Evolutionary conservation across 2,329 filamentous ascomycete genomes (phyloP), one percentile per base, ranked within the genome.

Genomic region (Neofusicoccum cordaticola): DNA sequence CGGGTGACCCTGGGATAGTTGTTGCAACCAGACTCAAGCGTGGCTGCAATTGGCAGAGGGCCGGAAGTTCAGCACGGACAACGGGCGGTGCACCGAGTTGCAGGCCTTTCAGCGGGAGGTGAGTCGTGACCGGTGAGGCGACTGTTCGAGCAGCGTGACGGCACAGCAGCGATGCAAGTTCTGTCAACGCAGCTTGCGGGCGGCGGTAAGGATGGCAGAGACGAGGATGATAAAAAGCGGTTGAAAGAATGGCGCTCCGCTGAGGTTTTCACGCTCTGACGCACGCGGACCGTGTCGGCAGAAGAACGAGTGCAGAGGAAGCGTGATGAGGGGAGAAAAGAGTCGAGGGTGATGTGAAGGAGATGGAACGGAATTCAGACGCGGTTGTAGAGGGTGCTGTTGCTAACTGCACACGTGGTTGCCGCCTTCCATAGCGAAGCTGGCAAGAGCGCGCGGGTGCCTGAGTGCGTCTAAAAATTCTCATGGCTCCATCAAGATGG

Each of bases 171-270:
- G 42, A 15, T 34, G 39, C n/a, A 15, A n/a, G 27, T 9, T 17
- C 8, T 19, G n/a, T 31, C 22, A n/a, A 2, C 11, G 35, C 17
- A 15, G 53, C 53, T 45, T 37, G 41, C n/a, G 35, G 56, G 15
- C 12, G 42, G 41, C 7, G 22, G 27, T 60, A 60, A 60, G 31
- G 42, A 60, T 60, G 31, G 42, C 31, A 52, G 13, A 60, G 61
- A 63, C 42, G 61, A 63, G 48, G 50, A 63, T 63, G 48, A 47
- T 37, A 63, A 53, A 63, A 61, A 47, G 57, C 34, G 57, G 39
- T 37, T 1, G 47, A 62, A 64, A 64, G 62, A 64, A 64, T 64
- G 51, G 62, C 62, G 44, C 13, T 64, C 52, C 45, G 34, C 53
- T 17, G 11, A 44, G 17, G 41, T 19, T 12, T 27, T 22, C 44